phyloP scores from a whole-genome alignment of 2,329 filamentous ascomycete genomes.

The Phyllosticta citriasiana region DNA sequence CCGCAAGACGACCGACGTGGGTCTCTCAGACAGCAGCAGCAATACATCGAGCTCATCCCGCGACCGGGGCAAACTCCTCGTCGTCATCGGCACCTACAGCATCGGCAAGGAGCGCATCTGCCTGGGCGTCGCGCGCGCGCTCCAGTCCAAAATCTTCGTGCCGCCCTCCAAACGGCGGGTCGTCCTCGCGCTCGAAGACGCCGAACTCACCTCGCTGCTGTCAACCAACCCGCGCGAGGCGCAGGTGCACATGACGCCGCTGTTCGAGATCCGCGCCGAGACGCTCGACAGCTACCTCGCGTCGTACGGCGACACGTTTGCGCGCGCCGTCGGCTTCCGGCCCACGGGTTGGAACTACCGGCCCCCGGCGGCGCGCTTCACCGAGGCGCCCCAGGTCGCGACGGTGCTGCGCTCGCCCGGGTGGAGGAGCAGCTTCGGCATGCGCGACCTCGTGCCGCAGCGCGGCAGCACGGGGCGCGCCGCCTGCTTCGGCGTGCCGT shows the following conservation, averaged over 20 bases:
- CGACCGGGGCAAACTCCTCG: slow-evolving; percentile 60
- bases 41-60: slow-evolving; percentile 23
- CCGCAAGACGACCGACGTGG: slow-evolving; percentile 33
- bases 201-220: slow-evolving; percentile 66
- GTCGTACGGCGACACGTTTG: slow-evolving; percentile 70
- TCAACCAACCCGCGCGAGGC: slow-evolving; percentile 74
- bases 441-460: slow-evolving; percentile 66
- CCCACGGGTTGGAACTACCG: slow-evolving; percentile 93
- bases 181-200: slow-evolving; percentile 73
- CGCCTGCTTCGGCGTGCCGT: slow-evolving; percentile 87
- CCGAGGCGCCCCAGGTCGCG: slow-evolving; percentile 52
- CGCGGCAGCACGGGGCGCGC: slow-evolving; percentile 73
- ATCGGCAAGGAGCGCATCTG: slow-evolving; percentile 98
- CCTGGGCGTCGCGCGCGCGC: slow-evolving; percentile 76
- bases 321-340: slow-evolving; percentile 78
- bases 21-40: slow-evolving; percentile 25
- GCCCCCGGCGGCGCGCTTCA: slow-evolving; percentile 54
- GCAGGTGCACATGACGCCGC: slow-evolving; percentile 94
- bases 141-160: slow-evolving; percentile 83
- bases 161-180: slow-evolving; percentile 74
- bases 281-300: slow-evolving; percentile 84
- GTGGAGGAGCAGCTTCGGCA: slow-evolving; percentile 68
- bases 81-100: slow-evolving; percentile 92
- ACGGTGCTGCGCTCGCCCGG: slow-evolving; percentile 55
- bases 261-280: slow-evolving; percentile 88